Evolutionary conservation across 2,329 filamentous ascomycete species (phyloP).

Genomic region (Alternaria solani): DNA sequence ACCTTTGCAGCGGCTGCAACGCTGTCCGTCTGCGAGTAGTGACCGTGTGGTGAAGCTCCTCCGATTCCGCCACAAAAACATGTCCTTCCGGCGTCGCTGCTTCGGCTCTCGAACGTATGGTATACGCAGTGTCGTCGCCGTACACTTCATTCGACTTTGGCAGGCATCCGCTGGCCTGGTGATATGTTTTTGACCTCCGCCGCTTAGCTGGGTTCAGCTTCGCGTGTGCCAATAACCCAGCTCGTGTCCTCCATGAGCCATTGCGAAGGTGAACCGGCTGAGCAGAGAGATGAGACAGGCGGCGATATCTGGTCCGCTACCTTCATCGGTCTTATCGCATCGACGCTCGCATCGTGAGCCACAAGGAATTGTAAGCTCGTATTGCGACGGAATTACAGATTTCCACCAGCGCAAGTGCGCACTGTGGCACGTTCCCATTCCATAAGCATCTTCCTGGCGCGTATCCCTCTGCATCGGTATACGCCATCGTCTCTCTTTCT

Average conservation of each 20-base stretch:
- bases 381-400: not conserved
- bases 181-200: not conserved
- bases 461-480: not conserved
- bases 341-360: not conserved
- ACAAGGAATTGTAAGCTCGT: not conserved
- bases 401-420: not conserved
- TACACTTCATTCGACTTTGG: not conserved
- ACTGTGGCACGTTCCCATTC: not conserved
- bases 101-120: not conserved
- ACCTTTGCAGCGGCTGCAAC: too few relatives aligned
- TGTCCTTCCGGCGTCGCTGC: not conserved
- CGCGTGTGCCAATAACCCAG: not conserved
- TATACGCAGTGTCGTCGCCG: not conserved
- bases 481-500: too few relatives aligned
- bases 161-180: not conserved
- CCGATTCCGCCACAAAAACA: too few relatives aligned
- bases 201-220: not conserved
- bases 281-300: not conserved
- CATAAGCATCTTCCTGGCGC: not conserved
- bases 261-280: not conserved
- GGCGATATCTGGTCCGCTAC: too few relatives aligned
- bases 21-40: too few relatives aligned
- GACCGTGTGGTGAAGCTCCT: too few relatives aligned
- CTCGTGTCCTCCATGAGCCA: not conserved
- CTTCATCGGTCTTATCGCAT: too few relatives aligned